Evolutionary conservation across 2,329 filamentous ascomycete species (phyloP).

Genomic region (Talaromyces sp.): DNA sequence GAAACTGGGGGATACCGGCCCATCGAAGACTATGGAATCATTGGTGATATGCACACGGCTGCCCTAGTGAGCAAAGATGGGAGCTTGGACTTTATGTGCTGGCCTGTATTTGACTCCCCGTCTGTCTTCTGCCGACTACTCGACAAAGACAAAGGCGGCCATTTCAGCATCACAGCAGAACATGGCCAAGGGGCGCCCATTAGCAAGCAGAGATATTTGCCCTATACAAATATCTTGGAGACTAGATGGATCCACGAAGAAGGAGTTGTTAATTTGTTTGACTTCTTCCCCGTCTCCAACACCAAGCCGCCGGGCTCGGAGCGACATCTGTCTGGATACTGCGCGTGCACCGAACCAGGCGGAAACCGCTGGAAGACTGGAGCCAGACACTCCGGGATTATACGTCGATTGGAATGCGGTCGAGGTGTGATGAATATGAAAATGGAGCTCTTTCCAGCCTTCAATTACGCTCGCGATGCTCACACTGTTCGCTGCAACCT

Average conservation of each 20-base stretch:
- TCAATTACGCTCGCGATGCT: conserved; percentile 61
- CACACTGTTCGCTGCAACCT: conserved; percentile 42
- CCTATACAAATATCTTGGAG: conserved; percentile 68
- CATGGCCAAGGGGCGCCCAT: conserved; percentile 48
- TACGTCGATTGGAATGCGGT: conserved; percentile 67
- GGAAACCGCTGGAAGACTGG: conserved; percentile 46
- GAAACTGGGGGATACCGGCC: conserved; percentile 20
- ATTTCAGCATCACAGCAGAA: conserved; percentile 57
- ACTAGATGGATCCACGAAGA: conserved; percentile 74
- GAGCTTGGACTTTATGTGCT: conserved; percentile 73
- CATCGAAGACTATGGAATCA: conserved; percentile 74
- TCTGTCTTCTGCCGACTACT: conserved; percentile 69
- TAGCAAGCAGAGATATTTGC: conserved; percentile 73
- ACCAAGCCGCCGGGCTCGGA: conserved; percentile 42
- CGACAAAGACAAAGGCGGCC: conserved; percentile 69
- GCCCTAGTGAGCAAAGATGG: conserved; percentile 70
- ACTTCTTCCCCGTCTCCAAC: conserved; percentile 70
- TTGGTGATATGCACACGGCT: conserved; percentile 76
- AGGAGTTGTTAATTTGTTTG: conserved; percentile 66
- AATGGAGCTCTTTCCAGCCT: conserved; percentile 67
- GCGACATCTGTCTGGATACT: conserved; percentile 28
- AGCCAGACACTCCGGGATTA: conserved; percentile 46
- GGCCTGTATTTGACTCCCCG: conserved; percentile 75
- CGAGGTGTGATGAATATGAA: conserved; percentile 61
- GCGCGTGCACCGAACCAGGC: conserved; percentile 32